Evolutionary conservation across 2,329 filamentous ascomycete genomes (phyloP), one percentile per base, ranked within the genome.

Genomic region (Phyllosticta citribraziliensis): DNA sequence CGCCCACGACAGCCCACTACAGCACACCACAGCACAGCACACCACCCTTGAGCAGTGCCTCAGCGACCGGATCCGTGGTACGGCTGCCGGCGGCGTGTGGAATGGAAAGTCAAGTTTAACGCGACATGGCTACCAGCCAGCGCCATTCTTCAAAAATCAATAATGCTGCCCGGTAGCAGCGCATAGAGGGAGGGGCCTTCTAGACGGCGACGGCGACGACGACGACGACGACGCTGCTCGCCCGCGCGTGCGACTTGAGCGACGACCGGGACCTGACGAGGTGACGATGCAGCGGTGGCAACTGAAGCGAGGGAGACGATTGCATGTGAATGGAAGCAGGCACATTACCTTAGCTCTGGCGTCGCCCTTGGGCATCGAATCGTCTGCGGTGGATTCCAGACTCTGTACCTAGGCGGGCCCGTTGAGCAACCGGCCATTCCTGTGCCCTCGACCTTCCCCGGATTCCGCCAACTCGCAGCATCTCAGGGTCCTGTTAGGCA

Each of bases 61-160:
- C 30, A 47, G 24, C 40, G 58, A 55, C 27, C 54, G 22, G 50
- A 61, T 61, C 59, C 59, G 59, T 57, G 59, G 59, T 61, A 60
- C 58, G 40, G 58, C 51, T 60, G n/a, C 22, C 33, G 53, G 52
- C 52, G 24, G 52, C 35, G 59, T 25, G 59, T 56, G 59, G 59
- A 61, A 61, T 61, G 53, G 58, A 52, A 10, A 54, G 22, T 54
- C 40, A 60, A 25, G 53, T 4, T 47, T 47, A 3, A 47, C 12
- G 17, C 17, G 40, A 5, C 14, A 22, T 22, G 40, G 14, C 40
- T n/a, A 47, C 40, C 40, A 47, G 27, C 5, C 5, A 30, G 27
- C 27, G 22, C 22, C 22, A 22, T 22, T 22, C 22, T 22, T 22
- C 22, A 22, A 22, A 22, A 22, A 22, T 22, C 22, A 22, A 22